Base-by-base conservation (phyloP, 164 flowering plant genomes). In the Pachysandra terminalis region DNA sequence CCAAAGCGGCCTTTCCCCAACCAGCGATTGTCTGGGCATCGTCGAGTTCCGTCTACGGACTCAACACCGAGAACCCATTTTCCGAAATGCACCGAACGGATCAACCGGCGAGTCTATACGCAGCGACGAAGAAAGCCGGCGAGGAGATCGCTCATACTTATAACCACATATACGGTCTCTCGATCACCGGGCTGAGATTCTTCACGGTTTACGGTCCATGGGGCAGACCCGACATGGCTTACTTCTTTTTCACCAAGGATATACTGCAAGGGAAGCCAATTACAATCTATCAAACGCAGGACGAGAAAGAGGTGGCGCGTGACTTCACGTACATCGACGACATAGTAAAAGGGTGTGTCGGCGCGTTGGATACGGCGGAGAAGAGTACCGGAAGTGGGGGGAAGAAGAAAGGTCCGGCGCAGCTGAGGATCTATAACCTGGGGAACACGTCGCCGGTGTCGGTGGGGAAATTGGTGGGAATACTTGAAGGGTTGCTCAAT, bases 301-400 rank as follows among this genome's bases (percentile, higher is more conserved):
- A 93, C 57, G 81, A 73, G 0, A 81, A 82, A 48, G 93, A 89
- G 68, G 98, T 93, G 74, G 96, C 98, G 68, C 86, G 98, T 71
- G 98, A 93, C 70, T 93, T 93, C 84, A 93, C 98, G 22, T 91
- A 83, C 80, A 91, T 93, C 48, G 98, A 93, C 72, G 98, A 93
- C 65, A 73, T 93, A 1, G 98, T 93, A 37, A 86, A 82, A 57
- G 98, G 98, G 13, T 91, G 97, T 45, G 0, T 93, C 0, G 98
- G 98, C 0, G 96, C 98, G 24, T 26, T 93, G 27, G 98, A 93
- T 77, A 86, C 98, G 64, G 97, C 97, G 57, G 89, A 83, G 82
- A 87, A 86, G 85, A 90, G 97, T 75, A 93, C 98, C 1, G 97
- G 98, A 0, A 86, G 86, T 53, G 96, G 97, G 16, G 97, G 98